Evolutionary conservation across 1,284 basidiomycete genomes (phyloP).

Genomic region (Tremellales sp.): DNA sequence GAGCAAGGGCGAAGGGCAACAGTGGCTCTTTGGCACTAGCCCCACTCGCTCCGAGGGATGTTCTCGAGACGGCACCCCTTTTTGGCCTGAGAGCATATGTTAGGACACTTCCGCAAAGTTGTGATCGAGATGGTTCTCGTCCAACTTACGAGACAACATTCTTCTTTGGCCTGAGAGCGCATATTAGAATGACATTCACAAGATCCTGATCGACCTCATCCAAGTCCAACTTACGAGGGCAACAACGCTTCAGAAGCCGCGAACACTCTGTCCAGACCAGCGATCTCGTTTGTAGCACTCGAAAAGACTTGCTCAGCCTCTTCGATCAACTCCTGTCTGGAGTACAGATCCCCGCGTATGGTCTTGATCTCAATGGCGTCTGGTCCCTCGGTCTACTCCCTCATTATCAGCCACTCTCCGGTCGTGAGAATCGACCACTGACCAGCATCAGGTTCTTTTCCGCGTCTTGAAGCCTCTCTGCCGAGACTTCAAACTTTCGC

Average conservation of each 20-base stretch:
- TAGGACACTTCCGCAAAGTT: conserved; percentile 2
- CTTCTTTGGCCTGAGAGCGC: conserved; percentile 18
- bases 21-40: conserved; percentile 56
- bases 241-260: conserved; percentile 29
- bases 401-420: conserved; percentile 34
- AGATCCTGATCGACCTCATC: background rate
- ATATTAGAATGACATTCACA: conserved; percentile 3
- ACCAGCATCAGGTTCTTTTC: conserved; percentile 36
- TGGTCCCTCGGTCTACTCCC: conserved; percentile 41
- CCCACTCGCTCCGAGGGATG: conserved; percentile 35
- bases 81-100: conserved; percentile 14
- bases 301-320: conserved; percentile 52
- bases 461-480: conserved; percentile 56
- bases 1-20: conserved; percentile 63
- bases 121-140: background rate
- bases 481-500: conserved; percentile 57
- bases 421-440: conserved; percentile 7
- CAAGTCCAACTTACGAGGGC: conserved; percentile 23
- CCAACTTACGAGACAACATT: conserved; percentile 1
- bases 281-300: conserved; percentile 32
- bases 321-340: conserved; percentile 53
- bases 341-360: conserved; percentile 54
- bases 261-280: conserved; percentile 36
- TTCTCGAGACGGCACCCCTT: conserved; percentile 6
- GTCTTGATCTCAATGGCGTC: conserved; percentile 63